Evolutionary conservation across 805 yeast species (phyloP), one percentile per base, ranked within the genome.

Genomic region (Myxozyma nipponensis): DNA sequence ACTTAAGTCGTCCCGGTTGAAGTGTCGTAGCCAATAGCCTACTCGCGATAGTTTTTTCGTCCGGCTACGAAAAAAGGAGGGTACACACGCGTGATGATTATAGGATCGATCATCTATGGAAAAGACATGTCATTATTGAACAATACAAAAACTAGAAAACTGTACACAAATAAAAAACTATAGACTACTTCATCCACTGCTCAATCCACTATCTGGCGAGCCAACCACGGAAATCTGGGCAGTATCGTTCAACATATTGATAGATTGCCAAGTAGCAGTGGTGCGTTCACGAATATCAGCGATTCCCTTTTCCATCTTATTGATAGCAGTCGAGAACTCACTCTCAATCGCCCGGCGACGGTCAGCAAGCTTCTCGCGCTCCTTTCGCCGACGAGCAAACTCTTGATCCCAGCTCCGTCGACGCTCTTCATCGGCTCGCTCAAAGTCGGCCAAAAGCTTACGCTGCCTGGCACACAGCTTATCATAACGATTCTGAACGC

Each of bases 311-410:
- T 66, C 69, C 66, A 66, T 64, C 46, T 64, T 62, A n/a, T 61
- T 55, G 39, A 66, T 67, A 19, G 68, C 64, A 25, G 48, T 55
- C 15, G 68, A 59, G 44, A 66, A 66, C 54, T 66, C 70, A 3
- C 57, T 63, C 40, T 63, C 63, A 32, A 66, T 50, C 30, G 59
- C 63, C 18, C 46, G 49, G 18, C 71, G 53, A 15, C 71, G 56
- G 23, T 59, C 62, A 24, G 64, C 60, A 22, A 63, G 60, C 23
- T 49, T 56, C 34, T 55, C 56, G n/a, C 69, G 58, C 18, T 53
- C 60, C 9, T 37, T 38, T 34, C 49, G 53, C 6, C 66, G 60
- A 2, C 55, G 43, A 28, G 62, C 62, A 18, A 61, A 44, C 26
- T 61, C 65, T n/a, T 53, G 46, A 17, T 55, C 54, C 46, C 64